phyloP scores from a whole-genome alignment of 2,329 filamentous ascomycete species.

The Paecilomyces variotii region DNA sequence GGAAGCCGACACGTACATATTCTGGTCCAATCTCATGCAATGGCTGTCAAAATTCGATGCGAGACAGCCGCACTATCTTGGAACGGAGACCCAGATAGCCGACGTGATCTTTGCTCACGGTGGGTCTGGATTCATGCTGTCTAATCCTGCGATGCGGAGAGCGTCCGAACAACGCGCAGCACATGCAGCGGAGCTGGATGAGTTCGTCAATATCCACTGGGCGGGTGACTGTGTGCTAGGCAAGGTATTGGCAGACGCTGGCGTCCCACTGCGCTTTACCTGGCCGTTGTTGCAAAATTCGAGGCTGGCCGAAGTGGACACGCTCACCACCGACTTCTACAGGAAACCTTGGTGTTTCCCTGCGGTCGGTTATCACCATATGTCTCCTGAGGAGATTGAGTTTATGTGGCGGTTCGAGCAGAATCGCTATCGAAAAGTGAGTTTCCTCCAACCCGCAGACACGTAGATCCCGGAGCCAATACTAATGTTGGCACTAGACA shows the following conservation, averaged over 20 bases:
- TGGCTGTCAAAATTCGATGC: conserved; percentile 47
- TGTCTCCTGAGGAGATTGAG: conserved; percentile 35
- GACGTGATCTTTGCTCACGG: conserved; percentile 46
- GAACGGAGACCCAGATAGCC: conserved; percentile 46
- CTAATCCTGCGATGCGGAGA: conserved; percentile 40
- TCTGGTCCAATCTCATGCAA: conserved; percentile 45
- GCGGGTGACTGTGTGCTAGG: conserved; percentile 46
- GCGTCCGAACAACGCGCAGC: conserved; percentile 36
- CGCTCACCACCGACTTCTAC: conserved; percentile 32
- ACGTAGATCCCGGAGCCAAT: neutral
- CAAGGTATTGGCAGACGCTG: conserved; percentile 39
- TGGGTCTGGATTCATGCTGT: conserved; percentile 47
- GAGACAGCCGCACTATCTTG: conserved; percentile 43
- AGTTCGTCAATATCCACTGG: conserved; percentile 40
- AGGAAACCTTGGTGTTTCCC: conserved; percentile 44
- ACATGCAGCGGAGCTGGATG: conserved; percentile 36
- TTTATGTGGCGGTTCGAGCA: conserved; percentile 41
- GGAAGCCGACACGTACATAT: conserved; percentile 51
- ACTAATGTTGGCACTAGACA: conserved; percentile 9
- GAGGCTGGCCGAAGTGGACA: conserved; percentile 36
- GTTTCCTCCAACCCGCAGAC: conserved; percentile 14
- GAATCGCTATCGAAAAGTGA: conserved; percentile 54
- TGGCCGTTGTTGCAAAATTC: conserved; percentile 43
- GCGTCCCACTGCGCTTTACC: conserved; percentile 37
- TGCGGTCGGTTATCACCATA: conserved; percentile 43